Evolutionary conservation across 1,139 yeast species (phyloP).

Genomic region (Debaryomyces subglobosus): DNA sequence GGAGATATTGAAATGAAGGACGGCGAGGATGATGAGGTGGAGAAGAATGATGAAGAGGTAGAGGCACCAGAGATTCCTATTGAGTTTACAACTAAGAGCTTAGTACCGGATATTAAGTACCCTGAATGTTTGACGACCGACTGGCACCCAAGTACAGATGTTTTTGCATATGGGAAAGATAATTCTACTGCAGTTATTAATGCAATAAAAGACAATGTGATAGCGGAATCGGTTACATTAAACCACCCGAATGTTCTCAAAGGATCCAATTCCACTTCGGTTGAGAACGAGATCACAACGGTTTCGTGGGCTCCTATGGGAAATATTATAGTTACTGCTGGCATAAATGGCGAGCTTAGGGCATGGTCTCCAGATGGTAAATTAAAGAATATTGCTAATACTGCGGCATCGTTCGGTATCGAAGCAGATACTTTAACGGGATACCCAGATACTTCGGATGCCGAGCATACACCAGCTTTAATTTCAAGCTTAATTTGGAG

Average conservation of each 20-base stretch:
- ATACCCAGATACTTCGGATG: slow-evolving; percentile 4
- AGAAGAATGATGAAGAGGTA: slow-evolving; percentile 6
- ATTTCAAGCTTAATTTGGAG: slow-evolving; percentile 39
- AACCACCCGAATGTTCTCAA: slow-evolving; percentile 32
- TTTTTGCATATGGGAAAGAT: slow-evolving; percentile 41
- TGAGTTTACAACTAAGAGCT: slow-evolving; percentile 24
- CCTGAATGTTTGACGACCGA: slow-evolving; percentile 35
- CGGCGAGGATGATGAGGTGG: slow-evolving; percentile 10
- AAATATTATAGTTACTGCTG: slow-evolving; percentile 55
- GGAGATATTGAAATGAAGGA: slow-evolving; percentile 22
- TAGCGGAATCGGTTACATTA: slow-evolving; percentile 39
- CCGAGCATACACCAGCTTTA: slow-evolving; percentile 14
- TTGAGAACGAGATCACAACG: slow-evolving; percentile 37
- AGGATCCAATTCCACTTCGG: slow-evolving; percentile 7
- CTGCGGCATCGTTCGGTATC: slow-evolving; percentile 11
- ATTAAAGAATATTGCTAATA: slow-evolving; percentile 55
- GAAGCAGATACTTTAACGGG: slow-evolving; percentile 10
- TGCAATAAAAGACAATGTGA: slow-evolving; percentile 33
- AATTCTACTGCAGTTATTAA: slow-evolving; percentile 40
- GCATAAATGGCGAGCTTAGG: slow-evolving; percentile 65
- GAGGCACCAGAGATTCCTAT: slow-evolving; percentile 8
- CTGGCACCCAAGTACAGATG: slow-evolving; percentile 46
- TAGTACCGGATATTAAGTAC: slow-evolving; percentile 27
- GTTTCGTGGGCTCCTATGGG: slow-evolving; percentile 72
- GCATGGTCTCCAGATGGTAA: slow-evolving; percentile 72